These are phyloP conservation scores for Daldinia childiae DNA, from an alignment of 495 filamentous ascomycete genomes.

Conservation along the genomic window DNA sequence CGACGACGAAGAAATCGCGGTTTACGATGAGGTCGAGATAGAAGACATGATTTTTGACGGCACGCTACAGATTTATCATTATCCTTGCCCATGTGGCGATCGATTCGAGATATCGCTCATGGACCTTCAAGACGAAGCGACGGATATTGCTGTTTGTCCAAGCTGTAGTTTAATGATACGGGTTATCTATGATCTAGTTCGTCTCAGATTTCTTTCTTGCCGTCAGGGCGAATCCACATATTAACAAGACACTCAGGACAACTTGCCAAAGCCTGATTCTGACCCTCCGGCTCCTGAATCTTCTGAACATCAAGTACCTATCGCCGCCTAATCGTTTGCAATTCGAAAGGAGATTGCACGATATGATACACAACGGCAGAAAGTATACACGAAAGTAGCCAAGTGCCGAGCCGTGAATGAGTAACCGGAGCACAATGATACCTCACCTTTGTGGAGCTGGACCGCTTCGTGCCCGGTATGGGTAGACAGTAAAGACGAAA, in stretches of 20 bases:
- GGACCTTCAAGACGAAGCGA: slow-evolving; percentile 81
- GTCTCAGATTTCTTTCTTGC: slow-evolving; percentile 39
- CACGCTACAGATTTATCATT: slow-evolving; percentile 85
- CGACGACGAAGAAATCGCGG: slow-evolving; percentile 70
- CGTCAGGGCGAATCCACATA: background rate
- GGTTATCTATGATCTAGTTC: slow-evolving; percentile 89
- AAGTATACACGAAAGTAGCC: slow-evolving; percentile 1
- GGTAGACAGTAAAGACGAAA: background rate
- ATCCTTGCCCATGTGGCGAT: slow-evolving; percentile 97
- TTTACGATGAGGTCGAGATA: slow-evolving; percentile 99
- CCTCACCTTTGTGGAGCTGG: slow-evolving; percentile 3
- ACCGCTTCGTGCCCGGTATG: slow-evolving; percentile 3
- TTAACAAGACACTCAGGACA: slow-evolving; percentile 47
- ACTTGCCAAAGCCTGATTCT: slow-evolving; percentile 46
- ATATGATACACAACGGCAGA: background rate
- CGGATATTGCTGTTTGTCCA: slow-evolving; percentile 94
- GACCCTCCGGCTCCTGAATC: slow-evolving; percentile 36
- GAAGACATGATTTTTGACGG: slow-evolving; percentile 97
- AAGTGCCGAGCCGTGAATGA: slow-evolving; percentile 18
- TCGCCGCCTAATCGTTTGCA: slow-evolving; percentile 39
- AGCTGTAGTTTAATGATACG: slow-evolving; percentile 96
- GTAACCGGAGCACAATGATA: background rate
- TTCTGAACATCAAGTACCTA: slow-evolving; percentile 40
- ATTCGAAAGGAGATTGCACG: background rate
- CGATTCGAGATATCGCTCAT: slow-evolving; percentile 90